Conservation (phyloP, 495 filamentous ascomycete genomes). For the Lasiosphaeria hispida region DNA sequence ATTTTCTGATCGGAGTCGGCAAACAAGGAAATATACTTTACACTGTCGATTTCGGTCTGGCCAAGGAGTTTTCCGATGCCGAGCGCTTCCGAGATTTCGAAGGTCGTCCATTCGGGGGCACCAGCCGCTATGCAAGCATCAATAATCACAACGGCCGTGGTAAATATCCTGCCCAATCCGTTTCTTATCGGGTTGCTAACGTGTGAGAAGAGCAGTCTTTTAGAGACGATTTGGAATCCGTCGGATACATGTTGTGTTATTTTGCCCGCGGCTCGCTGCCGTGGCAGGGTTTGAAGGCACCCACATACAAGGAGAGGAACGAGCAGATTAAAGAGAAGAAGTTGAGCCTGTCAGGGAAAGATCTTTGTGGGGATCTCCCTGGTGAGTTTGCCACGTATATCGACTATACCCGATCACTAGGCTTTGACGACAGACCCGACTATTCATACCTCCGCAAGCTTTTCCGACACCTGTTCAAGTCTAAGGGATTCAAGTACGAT, state of each 20-base stretch:
- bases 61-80: constrained; percentile 21
- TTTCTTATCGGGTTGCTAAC: constrained; percentile 18
- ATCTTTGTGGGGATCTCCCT: constrained; percentile 24
- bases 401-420: constrained; percentile 27
- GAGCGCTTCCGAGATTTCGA: constrained; percentile 8
- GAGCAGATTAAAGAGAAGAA: constrained; percentile 25
- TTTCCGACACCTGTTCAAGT: constrained; percentile 23
- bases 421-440: constrained; percentile 27
- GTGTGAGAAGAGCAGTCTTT: constrained; percentile 33
- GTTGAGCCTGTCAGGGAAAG: constrained; percentile 21
- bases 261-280: constrained; percentile 39
- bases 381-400: constrained; percentile 27
- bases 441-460: constrained; percentile 30
- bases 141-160: constrained; percentile 32
- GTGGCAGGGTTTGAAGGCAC: constrained; percentile 32
- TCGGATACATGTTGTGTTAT: constrained; percentile 42
- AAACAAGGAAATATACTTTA: constrained; percentile 35
- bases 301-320: constrained; percentile 17
- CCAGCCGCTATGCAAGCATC: constrained; percentile 29
- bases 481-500: constrained; percentile 24
- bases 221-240: constrained; percentile 40
- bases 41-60: constrained; percentile 31
- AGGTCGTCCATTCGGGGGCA: constrained; percentile 16
- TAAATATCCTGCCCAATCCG: constrained; percentile 17
- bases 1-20: constrained; percentile 35